Conservation (phyloP, 1,139 yeast genomes). For the Spencermartinsiella ligniputridi region DNA sequence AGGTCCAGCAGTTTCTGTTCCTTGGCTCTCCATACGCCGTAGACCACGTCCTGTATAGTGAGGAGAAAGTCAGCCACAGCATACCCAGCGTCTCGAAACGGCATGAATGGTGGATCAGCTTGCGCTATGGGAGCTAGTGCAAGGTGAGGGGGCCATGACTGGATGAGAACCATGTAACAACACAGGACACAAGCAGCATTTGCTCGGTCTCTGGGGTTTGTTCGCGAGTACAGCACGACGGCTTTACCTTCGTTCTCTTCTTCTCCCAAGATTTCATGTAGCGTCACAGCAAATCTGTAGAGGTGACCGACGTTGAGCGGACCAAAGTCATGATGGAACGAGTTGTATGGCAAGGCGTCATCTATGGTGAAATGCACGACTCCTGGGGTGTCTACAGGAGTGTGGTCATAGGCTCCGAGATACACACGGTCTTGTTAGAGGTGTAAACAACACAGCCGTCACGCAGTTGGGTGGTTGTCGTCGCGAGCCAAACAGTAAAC, state of each 20-base stretch:
- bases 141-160: slow-evolving; percentile 97
- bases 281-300: slow-evolving; percentile 89
- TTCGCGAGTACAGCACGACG: slow-evolving; percentile 81
- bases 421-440: slow-evolving; percentile 67
- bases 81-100: slow-evolving; percentile 96
- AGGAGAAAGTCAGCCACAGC: slow-evolving; percentile 91
- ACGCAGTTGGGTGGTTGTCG: background rate
- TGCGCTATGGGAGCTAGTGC: slow-evolving; percentile 93
- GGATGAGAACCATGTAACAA: slow-evolving; percentile 92
- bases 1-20: slow-evolving; percentile 85
- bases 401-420: slow-evolving; percentile 79
- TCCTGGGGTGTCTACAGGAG: slow-evolving; percentile 73
- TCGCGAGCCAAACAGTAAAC: too few species aligned
- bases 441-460: too few species aligned
- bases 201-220: slow-evolving; percentile 76
- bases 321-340: slow-evolving; percentile 94
- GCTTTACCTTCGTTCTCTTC: slow-evolving; percentile 82
- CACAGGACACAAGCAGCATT: slow-evolving; percentile 93
- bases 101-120: slow-evolving; percentile 88
- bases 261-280: slow-evolving; percentile 87
- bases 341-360: slow-evolving; percentile 83
- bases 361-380: slow-evolving; percentile 88
- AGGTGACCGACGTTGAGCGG: slow-evolving; percentile 91
- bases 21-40: slow-evolving; percentile 98
- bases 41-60: slow-evolving; percentile 89